phyloP scores from a whole-genome alignment of 148 eudicot genomes.

The Persicaria maculosa region DNA sequence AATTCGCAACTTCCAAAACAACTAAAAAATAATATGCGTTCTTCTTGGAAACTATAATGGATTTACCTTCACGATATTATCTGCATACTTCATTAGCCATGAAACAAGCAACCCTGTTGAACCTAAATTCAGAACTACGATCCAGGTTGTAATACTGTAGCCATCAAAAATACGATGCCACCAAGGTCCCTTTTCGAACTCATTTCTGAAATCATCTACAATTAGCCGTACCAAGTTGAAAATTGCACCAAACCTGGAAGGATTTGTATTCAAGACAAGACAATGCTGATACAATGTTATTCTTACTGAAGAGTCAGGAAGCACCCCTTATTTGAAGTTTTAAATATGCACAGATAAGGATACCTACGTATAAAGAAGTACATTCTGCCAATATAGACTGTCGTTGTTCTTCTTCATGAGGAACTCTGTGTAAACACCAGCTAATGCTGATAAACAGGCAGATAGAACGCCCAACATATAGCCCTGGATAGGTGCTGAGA shows the following conservation, averaged over 20 bases:
- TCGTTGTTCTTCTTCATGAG: slow-evolving; percentile 97
- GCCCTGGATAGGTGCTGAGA: slow-evolving; percentile 93
- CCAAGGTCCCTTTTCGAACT: slow-evolving; percentile 89
- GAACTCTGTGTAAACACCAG: slow-evolving; percentile 97
- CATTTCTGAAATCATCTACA: slow-evolving; percentile 74
- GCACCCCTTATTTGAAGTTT: not conserved
- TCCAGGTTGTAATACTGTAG: slow-evolving; percentile 73
- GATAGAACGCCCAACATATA: slow-evolving; percentile 85
- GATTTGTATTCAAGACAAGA: not conserved
- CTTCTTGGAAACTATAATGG: not conserved
- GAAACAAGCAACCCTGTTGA: slow-evolving; percentile 92
- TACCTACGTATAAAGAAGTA: slow-evolving; percentile 89
- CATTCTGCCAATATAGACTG: slow-evolving; percentile 94
- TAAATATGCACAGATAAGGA: slow-evolving; percentile 19
- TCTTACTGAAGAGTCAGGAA: not conserved
- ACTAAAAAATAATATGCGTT: not conserved
- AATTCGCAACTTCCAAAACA: not conserved
- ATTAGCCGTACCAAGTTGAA: slow-evolving; percentile 83
- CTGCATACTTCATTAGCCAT: slow-evolving; percentile 99
- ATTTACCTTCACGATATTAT: slow-evolving; percentile 82
- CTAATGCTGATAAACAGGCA: slow-evolving; percentile 97
- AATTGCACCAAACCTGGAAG: slow-evolving; percentile 71
- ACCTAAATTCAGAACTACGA: slow-evolving; percentile 92
- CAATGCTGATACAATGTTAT: not conserved
- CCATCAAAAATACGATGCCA: slow-evolving; percentile 92